Conservation (phyloP, 805 yeast species). For the Kazachstania psychrophila region DNA sequence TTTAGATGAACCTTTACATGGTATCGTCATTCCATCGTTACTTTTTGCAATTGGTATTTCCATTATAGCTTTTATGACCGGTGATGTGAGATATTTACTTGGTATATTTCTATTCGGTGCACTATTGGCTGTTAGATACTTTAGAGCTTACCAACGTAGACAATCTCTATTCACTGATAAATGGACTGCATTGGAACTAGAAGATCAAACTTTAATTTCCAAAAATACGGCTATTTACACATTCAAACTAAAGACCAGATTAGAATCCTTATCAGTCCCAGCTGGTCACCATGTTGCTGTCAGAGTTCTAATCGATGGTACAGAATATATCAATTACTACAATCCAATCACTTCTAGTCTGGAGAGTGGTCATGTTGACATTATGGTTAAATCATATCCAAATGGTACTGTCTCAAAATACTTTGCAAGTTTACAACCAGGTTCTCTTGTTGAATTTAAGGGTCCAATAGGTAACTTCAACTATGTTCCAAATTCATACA, state of each 20-base stretch:
- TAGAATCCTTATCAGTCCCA: constrained; percentile 56
- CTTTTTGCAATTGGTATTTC: constrained; percentile 52
- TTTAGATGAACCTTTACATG: constrained; percentile 64
- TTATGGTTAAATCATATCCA: constrained; percentile 65
- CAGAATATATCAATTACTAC: constrained; percentile 47
- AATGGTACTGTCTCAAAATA: constrained; percentile 61
- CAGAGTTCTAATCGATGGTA: constrained; percentile 31
- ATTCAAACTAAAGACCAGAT: constrained; percentile 52
- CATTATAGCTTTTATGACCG: constrained; percentile 40
- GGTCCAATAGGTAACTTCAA: constrained; percentile 75
- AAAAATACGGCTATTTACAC: constrained; percentile 65
- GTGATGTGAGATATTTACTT: constrained; percentile 25
- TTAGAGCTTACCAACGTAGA: constrained; percentile 33
- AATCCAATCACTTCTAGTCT: constrained; percentile 66
- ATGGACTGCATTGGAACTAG: constrained; percentile 59
- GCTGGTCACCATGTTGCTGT: constrained; percentile 71
- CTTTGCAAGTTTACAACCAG: constrained; percentile 55
- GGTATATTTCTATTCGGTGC: constrained; percentile 34
- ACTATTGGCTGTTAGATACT: constrained; percentile 28
- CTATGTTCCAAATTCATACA: constrained; percentile 49
- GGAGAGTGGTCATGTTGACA: constrained; percentile 67
- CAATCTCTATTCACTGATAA: constrained; percentile 39
- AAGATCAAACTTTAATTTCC: constrained; percentile 65
- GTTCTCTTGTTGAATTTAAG: constrained; percentile 58
- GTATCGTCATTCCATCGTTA: constrained; percentile 60